A percentile compares a stretch with the other conserved stretches of the same genome.
These are phyloP conservation scores for Wolfiporia cocos DNA, from an alignment of 1,284 basidiomycete species.

Conservation along the genomic window DNA sequence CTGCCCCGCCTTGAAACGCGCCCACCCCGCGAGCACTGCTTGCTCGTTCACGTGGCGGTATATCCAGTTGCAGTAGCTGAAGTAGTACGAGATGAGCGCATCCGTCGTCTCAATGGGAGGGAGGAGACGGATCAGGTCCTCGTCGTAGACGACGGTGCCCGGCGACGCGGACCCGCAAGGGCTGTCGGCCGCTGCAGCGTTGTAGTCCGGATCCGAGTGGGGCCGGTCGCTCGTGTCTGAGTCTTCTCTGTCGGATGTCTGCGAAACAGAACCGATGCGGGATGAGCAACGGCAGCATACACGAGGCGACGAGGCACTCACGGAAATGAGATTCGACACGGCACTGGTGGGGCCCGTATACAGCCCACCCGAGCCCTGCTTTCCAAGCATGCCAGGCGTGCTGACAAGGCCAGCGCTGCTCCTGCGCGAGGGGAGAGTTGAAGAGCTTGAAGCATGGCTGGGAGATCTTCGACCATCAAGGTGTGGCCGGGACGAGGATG, in stretches of 20 bases:
- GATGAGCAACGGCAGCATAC: constrained; percentile 1
- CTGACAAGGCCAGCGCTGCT: constrained; percentile 26
- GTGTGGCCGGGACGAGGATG: not conserved
- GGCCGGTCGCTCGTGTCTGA: constrained; percentile 40
- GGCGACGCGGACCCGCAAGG: constrained; percentile 2
- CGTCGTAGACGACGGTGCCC: constrained; percentile 36
- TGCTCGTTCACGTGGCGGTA: constrained; percentile 67
- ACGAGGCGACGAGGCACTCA: constrained; percentile 25
- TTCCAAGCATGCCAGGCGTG: constrained; percentile 61
- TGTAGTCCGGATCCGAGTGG: constrained; percentile 1
- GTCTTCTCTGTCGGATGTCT: constrained; percentile 30
- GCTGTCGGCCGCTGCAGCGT: constrained; percentile 6
- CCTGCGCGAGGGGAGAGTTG: constrained; percentile 18
- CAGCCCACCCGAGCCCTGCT: constrained; percentile 55
- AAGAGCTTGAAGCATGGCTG: too few relatives aligned
- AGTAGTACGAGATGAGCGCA: constrained; percentile 67
- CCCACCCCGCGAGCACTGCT: constrained; percentile 59
- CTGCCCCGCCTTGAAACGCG: constrained; percentile 59
- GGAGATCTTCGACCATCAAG: not conserved
- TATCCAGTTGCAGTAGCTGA: constrained; percentile 81
- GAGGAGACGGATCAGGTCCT: constrained; percentile 61
- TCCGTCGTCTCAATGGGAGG: constrained; percentile 64
- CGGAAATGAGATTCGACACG: constrained; percentile 58
- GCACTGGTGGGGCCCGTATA: constrained; percentile 71
- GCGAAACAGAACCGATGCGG: constrained; percentile 3